phyloP scores from a whole-genome alignment of 768 basidiomycete genomes.

The button mushroom (Agaricus bisporus) region DNA sequence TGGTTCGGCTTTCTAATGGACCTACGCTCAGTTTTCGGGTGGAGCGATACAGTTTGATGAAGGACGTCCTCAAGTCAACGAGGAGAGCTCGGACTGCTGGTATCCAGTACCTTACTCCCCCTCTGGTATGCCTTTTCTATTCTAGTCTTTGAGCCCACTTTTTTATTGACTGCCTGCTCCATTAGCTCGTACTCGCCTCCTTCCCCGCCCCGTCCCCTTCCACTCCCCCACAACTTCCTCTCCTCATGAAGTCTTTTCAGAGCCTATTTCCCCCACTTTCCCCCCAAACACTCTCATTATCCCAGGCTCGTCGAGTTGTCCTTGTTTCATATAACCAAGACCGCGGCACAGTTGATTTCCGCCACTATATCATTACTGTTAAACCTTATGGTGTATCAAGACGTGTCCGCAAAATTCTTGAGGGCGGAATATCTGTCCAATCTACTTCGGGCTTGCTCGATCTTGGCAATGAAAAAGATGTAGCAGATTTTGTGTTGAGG shows the following conservation, averaged over 20 bases:
- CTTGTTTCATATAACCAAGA: conserved; percentile 88
- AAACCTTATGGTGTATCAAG: conserved; percentile 92
- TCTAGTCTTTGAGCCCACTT: not conserved
- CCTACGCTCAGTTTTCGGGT: conserved; percentile 93
- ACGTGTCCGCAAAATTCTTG: conserved; percentile 83
- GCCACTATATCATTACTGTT: conserved; percentile 94
- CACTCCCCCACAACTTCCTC: conserved; percentile 78
- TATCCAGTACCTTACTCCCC: conserved; percentile 87
- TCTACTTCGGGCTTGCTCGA: conserved; percentile 52
- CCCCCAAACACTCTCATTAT: conserved; percentile 70
- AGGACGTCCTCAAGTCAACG: conserved; percentile 66
- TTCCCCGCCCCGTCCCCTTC: conserved; percentile 71
- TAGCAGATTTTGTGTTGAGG: conserved; percentile 89
- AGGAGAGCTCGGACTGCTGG: conserved; percentile 70
- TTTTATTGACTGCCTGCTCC: conserved; percentile 1
- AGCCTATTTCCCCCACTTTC: conserved; percentile 92
- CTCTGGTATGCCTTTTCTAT: conserved; percentile 54
- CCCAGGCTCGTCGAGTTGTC: conserved; percentile 90
- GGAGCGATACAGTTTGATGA: conserved; percentile 88
- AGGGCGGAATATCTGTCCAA: conserved; percentile 37
- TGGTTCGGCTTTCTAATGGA: conserved; percentile 82
- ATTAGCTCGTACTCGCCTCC: conserved; percentile 86
- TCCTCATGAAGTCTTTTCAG: conserved; percentile 95
- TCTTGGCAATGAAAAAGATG: conserved; percentile 86
- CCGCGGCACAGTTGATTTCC: conserved; percentile 81